Evolutionary conservation across 768 basidiomycete species (phyloP), one percentile per base, ranked within the genome.

Genomic region (Hericium coralloides): DNA sequence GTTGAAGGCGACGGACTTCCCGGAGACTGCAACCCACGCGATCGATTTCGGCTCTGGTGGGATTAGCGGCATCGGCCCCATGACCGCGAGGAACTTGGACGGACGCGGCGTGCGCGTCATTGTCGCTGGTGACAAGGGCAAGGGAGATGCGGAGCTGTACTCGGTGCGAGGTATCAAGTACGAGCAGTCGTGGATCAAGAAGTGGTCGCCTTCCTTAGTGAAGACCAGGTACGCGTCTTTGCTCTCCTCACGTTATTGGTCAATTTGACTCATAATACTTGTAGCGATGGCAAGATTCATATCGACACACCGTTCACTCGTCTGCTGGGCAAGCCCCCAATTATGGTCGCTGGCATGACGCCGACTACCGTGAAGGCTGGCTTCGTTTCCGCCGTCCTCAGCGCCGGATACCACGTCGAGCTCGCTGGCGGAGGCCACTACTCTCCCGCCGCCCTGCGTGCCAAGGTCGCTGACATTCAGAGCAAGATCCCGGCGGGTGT

Each of bases 331-430:
- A 99, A 98, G 74, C 85, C 97, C 3, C 97, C 97, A 37, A 88
- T 99, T 72, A 98, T 98, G 97, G 94, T 99, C 39, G 95, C 95
- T 51, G 97, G 97, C 58, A 98, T 99, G 97, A 99, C 97, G 0
- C 97, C 97, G 0, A 88, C 88, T 1, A 99, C 97, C 36, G 97
- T 99, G 62, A 87, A 95, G 69, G 87, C 87, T 36, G 94, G 94
- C 17, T 95, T 98, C 70, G 95, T 98, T 65, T 85, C 87, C 58
- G 95, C 97, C 8, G 81, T 95, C 49, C 84, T 97, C 63, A 81
- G 87, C 60, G 95, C 97, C 25, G 95, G 95, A 1, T 98, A 87
- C 70, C 97, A 99, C 69, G 79, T 98, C 65, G 97, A 99, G 72
- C 81, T 99, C 60, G 97, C 97, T 54, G 97, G 97, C 59, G 97